Base-by-base conservation (phyloP, 2,329 filamentous ascomycete species). In the Hypocreales sp. region DNA sequence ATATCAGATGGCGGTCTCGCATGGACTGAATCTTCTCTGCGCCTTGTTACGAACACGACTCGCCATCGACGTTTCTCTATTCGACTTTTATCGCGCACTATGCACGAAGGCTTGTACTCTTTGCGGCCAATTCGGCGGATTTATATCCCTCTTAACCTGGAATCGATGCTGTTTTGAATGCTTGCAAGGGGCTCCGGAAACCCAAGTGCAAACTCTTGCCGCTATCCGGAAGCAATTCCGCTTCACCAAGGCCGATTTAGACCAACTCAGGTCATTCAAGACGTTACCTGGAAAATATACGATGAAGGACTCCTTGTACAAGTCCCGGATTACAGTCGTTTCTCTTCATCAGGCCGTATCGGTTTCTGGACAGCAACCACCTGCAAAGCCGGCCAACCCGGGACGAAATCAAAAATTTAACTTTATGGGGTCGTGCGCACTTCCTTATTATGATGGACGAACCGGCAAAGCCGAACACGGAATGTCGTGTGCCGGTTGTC, bases 401-500 rank as follows among this genome's bases (percentile, higher is more conserved):
- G 28, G 12, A 35, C 35, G 24, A 31, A 34, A 35, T 28, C 4
- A 24, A 27, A 44, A 34, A 30, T 36, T 34, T 27, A 43, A 42
- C 32, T 47, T 42, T 18, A 29, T 32, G 30, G 27, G 24, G 3
- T 21, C 30, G 12, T 22, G 23, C 24, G 30, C 27, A 22, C 34
- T 50, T 23, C 41, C 45, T 24, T 39, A 34, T 25, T 46, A 42
- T 31, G 36, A 48, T 29, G 29, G 19, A 33, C 31, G 15, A 34
- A 41, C 39, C 21, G 36, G 36, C 18, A 35, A 26, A 27, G 35
- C 42, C 23, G 45, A 51, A 30, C 17, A 41, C 21, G 46, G 42
- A 35, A 24, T 51, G 17, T 48, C 37, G 23, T 51, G 46, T 39
- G 42, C 43, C 20, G 47, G 47, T 18, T 51, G 45, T 38, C 41